Conservation (phyloP, 768 basidiomycete species). For the Mrakia blollopis region DNA sequence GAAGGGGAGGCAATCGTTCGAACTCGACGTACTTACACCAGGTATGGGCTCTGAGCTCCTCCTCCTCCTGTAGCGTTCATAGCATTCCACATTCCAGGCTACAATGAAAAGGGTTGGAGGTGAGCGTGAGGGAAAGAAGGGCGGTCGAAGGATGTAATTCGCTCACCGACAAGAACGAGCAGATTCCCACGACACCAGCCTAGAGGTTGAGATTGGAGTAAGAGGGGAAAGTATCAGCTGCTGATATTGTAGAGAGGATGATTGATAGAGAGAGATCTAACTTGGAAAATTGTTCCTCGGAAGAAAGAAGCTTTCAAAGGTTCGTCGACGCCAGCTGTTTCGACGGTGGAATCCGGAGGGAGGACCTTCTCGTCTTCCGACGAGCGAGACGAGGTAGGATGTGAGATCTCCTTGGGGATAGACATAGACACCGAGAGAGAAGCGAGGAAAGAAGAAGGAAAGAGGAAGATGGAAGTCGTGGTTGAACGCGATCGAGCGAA, state of each 20-base stretch:
- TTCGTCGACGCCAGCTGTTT: not conserved
- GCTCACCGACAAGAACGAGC: constrained; percentile 19
- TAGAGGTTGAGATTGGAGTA: no score
- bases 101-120: not conserved
- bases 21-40: no score
- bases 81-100: constrained; percentile 16
- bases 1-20: not conserved
- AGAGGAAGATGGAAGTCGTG: not conserved
- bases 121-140: not conserved
- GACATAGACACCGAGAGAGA: not conserved
- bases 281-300: constrained; percentile 19
- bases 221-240: no score
- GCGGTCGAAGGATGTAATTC: not conserved
- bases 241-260: not conserved
- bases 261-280: not conserved
- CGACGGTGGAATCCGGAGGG: not conserved
- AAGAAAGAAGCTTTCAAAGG: constrained; percentile 13
- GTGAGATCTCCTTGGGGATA: not conserved
- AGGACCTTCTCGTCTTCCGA: not conserved
- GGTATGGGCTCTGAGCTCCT: constrained; percentile 2
- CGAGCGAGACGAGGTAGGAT: not conserved
- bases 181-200: constrained; percentile 13
- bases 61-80: constrained; percentile 18
- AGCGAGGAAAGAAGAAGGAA: no score
- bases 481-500: not conserved